Base-by-base conservation (phyloP, 2,329 filamentous ascomycete species). In the Colletotrichum musae region DNA sequence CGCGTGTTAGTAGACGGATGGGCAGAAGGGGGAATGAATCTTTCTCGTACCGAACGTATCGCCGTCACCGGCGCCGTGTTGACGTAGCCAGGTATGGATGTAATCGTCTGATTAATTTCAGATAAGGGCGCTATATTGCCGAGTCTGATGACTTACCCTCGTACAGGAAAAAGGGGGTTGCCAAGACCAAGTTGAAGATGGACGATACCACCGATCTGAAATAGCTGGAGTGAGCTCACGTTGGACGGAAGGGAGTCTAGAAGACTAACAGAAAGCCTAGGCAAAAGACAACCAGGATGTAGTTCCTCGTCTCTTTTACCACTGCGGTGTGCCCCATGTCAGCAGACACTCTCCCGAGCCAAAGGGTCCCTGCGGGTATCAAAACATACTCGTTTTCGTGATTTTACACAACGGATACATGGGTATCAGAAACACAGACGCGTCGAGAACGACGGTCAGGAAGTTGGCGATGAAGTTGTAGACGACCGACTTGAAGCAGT, bases 381-480 rank as follows among this genome's bases (percentile, higher is more conserved):
- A 12, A 24, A 7, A 13, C 52, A 26, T 64, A 58, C 61, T 52
- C 9, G 53, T 52, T 12, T 21, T 28, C n/a, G 61, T 64, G 53
- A 64, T 58, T 28, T 21, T 64, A 21, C 28, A 51, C 5, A 64
- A 45, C 5, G 61, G 61, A 4, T 45, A 64, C 61, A 64, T 64
- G 4, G 61, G 61, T 4, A 64, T 12, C 21, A 64, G 32, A 47
- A 64, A 64, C 2, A 64, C 61, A 7, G 24, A 6, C 21, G 32
- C 16, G 21, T 64, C 36, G 16, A 43, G 41, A 28, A 58, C n/a
- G 4, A 36, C 3, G 15, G 7, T 58, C 32, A 43, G 10, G 16
- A 16, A 15, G 41, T n/a, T n/a, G 41, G 43, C 9, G n/a, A 32
- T 18, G 16, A 64, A 64, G 36, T 43, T 52, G 53, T 58, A 64